Percentiles rank a stretch among this genome's conserved stretches.
These are phyloP conservation scores for Rhynchosporium secalis DNA, from an alignment of 2,329 filamentous ascomycete species.

Conservation along the genomic window DNA sequence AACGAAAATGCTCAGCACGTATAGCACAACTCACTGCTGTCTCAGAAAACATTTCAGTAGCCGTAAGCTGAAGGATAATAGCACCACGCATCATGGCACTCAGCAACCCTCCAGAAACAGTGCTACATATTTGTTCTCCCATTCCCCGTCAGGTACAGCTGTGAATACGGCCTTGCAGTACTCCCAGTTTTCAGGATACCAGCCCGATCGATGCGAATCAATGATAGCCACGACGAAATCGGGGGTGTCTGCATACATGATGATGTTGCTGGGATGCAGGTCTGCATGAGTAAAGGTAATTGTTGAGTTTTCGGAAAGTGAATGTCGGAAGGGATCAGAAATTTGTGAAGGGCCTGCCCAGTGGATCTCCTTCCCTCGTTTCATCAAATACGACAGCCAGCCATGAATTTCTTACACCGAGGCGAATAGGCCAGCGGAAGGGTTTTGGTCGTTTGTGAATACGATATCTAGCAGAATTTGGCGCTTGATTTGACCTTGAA, in stretches of 20 bases:
- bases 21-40: not conserved
- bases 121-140: slow-evolving; percentile 19
- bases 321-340: slow-evolving; percentile 31
- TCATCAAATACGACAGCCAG: slow-evolving; percentile 32
- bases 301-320: slow-evolving; percentile 35
- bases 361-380: slow-evolving; percentile 22
- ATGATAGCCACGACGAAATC: slow-evolving; percentile 36
- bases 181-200: slow-evolving; percentile 42
- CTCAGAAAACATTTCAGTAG: slow-evolving; percentile 1
- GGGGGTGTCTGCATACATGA: slow-evolving; percentile 35
- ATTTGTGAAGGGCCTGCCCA: slow-evolving; percentile 30
- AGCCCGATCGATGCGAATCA: slow-evolving; percentile 42
- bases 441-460: slow-evolving; percentile 27
- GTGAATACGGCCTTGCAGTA: slow-evolving; percentile 36
- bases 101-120: slow-evolving; percentile 14
- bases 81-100: slow-evolving; percentile 15
- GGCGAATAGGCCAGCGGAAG: slow-evolving; percentile 33
- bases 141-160: slow-evolving; percentile 15
- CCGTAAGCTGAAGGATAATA: slow-evolving; percentile 11
- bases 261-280: slow-evolving; percentile 40
- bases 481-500: slow-evolving; percentile 20
- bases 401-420: slow-evolving; percentile 35
- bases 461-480: slow-evolving; percentile 30
- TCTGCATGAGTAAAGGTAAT: slow-evolving; percentile 42
- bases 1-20: too few relatives aligned